These are phyloP conservation scores for Lodderomyces margitis DNA, from an alignment of 1,139 yeast genomes.

Conservation along the genomic window DNA sequence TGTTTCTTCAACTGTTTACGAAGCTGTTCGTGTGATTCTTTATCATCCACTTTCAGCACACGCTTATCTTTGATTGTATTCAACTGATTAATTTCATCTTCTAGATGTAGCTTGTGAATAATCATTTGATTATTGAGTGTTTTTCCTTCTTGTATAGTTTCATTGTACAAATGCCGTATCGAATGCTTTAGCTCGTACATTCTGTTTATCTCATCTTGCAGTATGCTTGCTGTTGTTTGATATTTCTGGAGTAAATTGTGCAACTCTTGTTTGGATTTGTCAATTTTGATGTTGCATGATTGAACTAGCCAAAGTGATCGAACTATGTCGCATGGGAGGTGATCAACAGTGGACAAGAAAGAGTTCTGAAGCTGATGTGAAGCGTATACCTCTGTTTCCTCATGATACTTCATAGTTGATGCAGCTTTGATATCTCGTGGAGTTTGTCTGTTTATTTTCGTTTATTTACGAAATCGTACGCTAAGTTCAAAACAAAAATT, in stretches of 20 bases:
- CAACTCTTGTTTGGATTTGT: conserved; percentile 21
- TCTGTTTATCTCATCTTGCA: background rate
- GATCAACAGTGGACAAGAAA: conserved; percentile 46
- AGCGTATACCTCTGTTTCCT: conserved; percentile 7
- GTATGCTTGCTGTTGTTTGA: conserved; percentile 3
- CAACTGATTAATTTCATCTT: conserved; percentile 33
- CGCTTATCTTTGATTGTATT: conserved; percentile 11
- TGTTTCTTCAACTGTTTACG: conserved; percentile 34
- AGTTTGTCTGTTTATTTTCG: background rate
- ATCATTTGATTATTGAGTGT: conserved; percentile 36
- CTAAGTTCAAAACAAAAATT: background rate
- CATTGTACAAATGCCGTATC: conserved; percentile 18
- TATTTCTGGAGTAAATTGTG: conserved; percentile 16
- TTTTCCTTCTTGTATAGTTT: conserved; percentile 34
- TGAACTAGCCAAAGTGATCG: conserved; percentile 49
- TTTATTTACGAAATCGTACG: background rate
- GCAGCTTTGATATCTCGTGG: background rate
- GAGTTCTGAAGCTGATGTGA: conserved; percentile 25
- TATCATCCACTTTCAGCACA: conserved; percentile 12
- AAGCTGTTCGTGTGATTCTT: conserved; percentile 21
- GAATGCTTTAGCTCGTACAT: conserved; percentile 11
- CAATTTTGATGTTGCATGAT: conserved; percentile 32
- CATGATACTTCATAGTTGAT: background rate
- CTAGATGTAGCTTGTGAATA: conserved; percentile 29
- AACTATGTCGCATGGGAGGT: conserved; percentile 45